Evolutionary conservation across 257 asterid species (phyloP).

Genomic region (Forsythia suspensa): DNA sequence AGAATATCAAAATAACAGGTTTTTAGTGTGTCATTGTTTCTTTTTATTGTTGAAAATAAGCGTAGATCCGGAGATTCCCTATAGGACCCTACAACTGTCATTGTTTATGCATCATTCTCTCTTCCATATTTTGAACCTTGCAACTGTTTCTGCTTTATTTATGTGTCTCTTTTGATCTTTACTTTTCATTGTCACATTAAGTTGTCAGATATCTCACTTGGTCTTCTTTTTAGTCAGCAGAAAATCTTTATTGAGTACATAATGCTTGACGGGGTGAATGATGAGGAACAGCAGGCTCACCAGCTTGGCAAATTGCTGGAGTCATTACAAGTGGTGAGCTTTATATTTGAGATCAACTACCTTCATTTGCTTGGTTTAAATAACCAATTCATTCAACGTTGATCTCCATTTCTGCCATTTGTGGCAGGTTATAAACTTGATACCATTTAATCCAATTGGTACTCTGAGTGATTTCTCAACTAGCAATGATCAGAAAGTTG

Average conservation of each 20-base stretch:
- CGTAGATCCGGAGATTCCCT: neutral
- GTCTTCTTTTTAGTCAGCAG: conserved; percentile 66
- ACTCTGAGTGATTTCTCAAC: conserved; percentile 60
- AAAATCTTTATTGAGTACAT: conserved; percentile 94
- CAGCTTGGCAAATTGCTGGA: conserved; percentile 87
- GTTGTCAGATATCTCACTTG: conserved; percentile 35
- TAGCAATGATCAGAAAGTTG: conserved; percentile 64
- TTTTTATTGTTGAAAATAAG: neutral
- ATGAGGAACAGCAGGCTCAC: conserved; percentile 88
- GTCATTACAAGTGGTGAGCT: conserved; percentile 67
- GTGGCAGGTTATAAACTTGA: conserved; percentile 86
- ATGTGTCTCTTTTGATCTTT: neutral
- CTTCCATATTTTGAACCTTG: neutral
- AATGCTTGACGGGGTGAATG: conserved; percentile 94
- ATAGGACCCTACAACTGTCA: neutral
- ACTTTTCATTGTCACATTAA: neutral
- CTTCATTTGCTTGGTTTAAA: conserved; percentile 1
- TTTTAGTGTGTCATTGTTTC: conserved; percentile 6
- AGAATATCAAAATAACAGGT: conserved; percentile 84
- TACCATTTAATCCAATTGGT: conserved; percentile 96
- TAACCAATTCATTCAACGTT: conserved; percentile 1
- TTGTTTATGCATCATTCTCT: neutral
- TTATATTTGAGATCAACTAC: neutral
- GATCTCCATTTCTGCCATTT: conserved; percentile 13
- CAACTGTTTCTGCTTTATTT: neutral